Evolutionary conservation across 306 rosid genomes (phyloP).

Genomic region (Rosa rugosa): DNA sequence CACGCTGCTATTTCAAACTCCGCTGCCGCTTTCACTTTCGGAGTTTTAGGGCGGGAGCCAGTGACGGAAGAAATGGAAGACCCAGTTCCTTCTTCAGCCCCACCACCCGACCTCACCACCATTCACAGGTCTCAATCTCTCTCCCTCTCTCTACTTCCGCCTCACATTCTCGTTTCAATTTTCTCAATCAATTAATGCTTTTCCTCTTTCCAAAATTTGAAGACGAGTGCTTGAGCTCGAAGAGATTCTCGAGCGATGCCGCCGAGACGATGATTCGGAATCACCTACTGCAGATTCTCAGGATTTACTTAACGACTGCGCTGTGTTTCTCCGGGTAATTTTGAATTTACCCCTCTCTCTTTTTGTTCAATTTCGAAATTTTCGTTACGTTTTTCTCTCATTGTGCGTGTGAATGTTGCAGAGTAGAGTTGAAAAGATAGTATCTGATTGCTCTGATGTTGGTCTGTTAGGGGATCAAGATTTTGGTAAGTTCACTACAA

Average conservation of each 20-base stretch:
- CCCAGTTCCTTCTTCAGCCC: conserved; percentile 25
- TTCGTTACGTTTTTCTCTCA: background rate
- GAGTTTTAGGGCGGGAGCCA: background rate
- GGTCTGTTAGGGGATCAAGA: conserved; percentile 37
- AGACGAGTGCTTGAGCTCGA: conserved; percentile 59
- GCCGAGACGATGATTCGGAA: conserved; percentile 28
- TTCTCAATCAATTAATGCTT: background rate
- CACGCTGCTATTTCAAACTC: background rate
- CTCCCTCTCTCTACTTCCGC: background rate
- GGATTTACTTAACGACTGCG: conserved; percentile 43
- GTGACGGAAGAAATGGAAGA: conserved; percentile 26
- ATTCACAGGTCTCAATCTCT: conserved; percentile 48
- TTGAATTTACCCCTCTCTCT: background rate
- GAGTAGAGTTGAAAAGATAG: conserved; percentile 50
- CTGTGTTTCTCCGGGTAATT: conserved; percentile 51
- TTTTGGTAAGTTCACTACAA: conserved; percentile 32
- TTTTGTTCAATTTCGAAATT: background rate
- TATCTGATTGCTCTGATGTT: conserved; percentile 52
- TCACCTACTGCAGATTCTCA: conserved; percentile 33
- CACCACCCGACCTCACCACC: conserved; percentile 29
- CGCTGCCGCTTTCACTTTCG: background rate
- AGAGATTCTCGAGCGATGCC: conserved; percentile 32
- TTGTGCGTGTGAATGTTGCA: conserved; percentile 23
- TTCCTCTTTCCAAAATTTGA: background rate
- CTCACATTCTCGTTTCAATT: background rate